These are phyloP conservation scores for Ogataea methanolica DNA, from an alignment of 805 yeast genomes.

Conservation along the genomic window DNA sequence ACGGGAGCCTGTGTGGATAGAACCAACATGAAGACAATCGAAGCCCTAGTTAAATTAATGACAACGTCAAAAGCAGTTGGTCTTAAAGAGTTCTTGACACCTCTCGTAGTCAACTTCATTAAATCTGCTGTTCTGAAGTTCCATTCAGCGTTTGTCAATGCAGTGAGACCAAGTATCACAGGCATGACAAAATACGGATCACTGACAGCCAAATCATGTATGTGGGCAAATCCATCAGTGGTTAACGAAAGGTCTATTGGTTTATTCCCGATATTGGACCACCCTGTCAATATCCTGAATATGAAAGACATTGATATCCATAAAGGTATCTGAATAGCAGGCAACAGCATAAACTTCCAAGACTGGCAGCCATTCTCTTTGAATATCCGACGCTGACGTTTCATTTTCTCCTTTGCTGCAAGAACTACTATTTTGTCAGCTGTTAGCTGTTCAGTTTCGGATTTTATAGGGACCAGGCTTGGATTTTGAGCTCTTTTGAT, in stretches of 20 bases:
- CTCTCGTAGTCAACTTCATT: constrained; percentile 37
- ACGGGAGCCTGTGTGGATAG: constrained; percentile 82
- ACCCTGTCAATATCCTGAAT: constrained; percentile 71
- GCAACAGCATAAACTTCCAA: constrained; percentile 76
- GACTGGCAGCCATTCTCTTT: constrained; percentile 62
- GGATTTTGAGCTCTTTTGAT: constrained; percentile 21
- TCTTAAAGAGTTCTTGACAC: constrained; percentile 39
- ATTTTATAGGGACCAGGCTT: constrained; percentile 22
- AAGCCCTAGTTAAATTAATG: constrained; percentile 65
- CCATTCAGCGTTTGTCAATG: constrained; percentile 81
- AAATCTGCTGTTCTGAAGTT: constrained; percentile 60
- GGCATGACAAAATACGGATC: constrained; percentile 69
- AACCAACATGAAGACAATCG: constrained; percentile 78
- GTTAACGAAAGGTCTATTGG: constrained; percentile 48
- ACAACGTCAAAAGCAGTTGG: constrained; percentile 61
- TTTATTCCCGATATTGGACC: constrained; percentile 37
- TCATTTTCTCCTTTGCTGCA: constrained; percentile 72
- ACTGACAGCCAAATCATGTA: constrained; percentile 48
- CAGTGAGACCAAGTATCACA: constrained; percentile 59
- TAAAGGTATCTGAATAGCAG: constrained; percentile 78
- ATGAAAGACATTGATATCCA: constrained; percentile 80
- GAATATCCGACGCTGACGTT: constrained; percentile 69
- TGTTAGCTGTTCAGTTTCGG: constrained; percentile 40
- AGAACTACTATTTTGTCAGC: constrained; percentile 76
- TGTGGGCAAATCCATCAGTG: constrained; percentile 59